Evolutionary conservation across 2,329 filamentous ascomycete genomes (phyloP), one percentile per base, ranked within the genome.

Genomic region (Dactylonectria macrodidyma): DNA sequence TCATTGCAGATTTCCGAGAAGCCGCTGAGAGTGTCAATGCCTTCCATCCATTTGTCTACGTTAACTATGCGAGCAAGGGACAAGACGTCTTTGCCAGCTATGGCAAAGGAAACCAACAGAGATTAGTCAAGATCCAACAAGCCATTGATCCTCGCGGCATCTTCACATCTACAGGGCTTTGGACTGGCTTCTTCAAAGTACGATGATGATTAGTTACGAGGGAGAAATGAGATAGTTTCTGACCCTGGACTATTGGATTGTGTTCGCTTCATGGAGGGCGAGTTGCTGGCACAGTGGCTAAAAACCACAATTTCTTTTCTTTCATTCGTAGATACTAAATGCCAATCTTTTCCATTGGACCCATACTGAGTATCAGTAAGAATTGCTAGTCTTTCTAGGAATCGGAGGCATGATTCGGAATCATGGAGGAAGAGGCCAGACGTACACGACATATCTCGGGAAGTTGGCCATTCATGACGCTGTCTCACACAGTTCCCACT

Each of bases 41-140:
- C 10, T 60, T 60, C 19, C 58, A 60, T 26, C 58, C 47, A 41
- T 61, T 61, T n/a, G 19, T 61, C 3, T 61, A 61, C 22, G 54
- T 61, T 16, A 54, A 54, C 14, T 59, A 51, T 51, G 46, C 46
- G 57, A 59, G n/a, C 10, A 59, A 59, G 46, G 46, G 57, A 44
- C 57, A 59, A 38, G 46, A 59, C 19, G 57, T 51, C 9, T 59
- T 59, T 26, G 46, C 24, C 3, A n/a, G 57, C 16, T 59, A 51
- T 38, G 57, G 57, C 8, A 59, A 59, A 46, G 46, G 38, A n/a
- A 59, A 51, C 19, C 26, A 51, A 12, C 47, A n/a, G 30, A 59
- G 57, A 59, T 36, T 59, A 30, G 6, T n/a, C 19, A 19, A 59
- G 16, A 46, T 59, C 12, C 57, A 59, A 44, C 14, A 44, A 44